Evolutionary conservation across 805 yeast species (phyloP), one percentile per base, ranked within the genome.

Genomic region (Candida krabiensis): DNA sequence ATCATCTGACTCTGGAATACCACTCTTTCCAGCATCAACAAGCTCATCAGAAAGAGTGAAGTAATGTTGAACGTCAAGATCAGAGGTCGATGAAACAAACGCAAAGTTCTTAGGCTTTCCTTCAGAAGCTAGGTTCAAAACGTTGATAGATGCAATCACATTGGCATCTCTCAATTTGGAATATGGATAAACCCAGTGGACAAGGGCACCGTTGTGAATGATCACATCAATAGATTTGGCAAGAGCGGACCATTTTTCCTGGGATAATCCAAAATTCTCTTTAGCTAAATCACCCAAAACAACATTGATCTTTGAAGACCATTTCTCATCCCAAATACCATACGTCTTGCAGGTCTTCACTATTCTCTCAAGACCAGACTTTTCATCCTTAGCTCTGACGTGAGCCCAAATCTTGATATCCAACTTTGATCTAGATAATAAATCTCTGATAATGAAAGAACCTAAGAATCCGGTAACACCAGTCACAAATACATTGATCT

Each of bases 161-260:
- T 93, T 93, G 23, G 98, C 93, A 49, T 87, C 96, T 53, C 98
- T 79, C 55, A 93, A 70, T 49, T 86, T 86, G 33, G 83, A 67
- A 65, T 93, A 93, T 19, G 99, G 98, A 61, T 86, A 93, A 2
- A 90, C 96, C 99, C 99, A 93, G 63, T 93, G 99, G 26, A 93
- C 99, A 45, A 90, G 71, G 13, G 99, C 99, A 69, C 98, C 99
- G 53, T 93, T 93, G 63, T 93, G 99, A 45, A 93, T 77, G 36
- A 93, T 80, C 3, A 83, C 82, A 61, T 95, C 99, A 41, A 91
- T 70, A 1, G 69, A 64, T 12, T 75, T 62, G 8, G 79, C 66
- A 42, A 93, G 72, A 6, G 53, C 33, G 1, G 49, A 30, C 95
- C 96, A 93, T 22, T 68, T 66, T 3, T 52, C 60, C 24, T 72